Evolutionary conservation across 306 rosid species (phyloP).

Genomic region (Pterocarpus santalinus): DNA sequence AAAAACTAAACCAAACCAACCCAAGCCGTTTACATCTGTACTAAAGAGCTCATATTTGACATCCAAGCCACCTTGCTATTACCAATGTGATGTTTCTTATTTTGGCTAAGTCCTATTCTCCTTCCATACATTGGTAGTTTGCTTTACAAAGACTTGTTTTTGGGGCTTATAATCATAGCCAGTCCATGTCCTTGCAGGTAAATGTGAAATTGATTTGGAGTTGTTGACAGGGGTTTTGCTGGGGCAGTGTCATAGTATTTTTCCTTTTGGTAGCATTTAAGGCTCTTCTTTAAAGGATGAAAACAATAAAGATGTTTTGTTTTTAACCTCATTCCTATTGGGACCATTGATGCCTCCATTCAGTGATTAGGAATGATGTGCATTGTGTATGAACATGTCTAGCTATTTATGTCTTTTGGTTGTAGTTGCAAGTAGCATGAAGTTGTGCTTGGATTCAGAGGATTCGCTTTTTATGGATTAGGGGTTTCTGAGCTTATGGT

Average conservation of each 20-base stretch:
- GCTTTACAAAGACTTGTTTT: conserved; percentile 8
- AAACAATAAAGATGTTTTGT: neutral
- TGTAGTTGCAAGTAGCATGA: neutral
- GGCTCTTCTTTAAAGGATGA: conserved; percentile 13
- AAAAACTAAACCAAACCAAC: too few relatives aligned
- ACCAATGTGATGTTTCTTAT: conserved; percentile 11
- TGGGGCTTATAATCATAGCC: neutral
- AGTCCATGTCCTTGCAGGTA: conserved; percentile 47
- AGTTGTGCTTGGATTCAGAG: too few relatives aligned
- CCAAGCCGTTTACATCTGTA: too few relatives aligned
- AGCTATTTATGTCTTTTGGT: conserved; percentile 15
- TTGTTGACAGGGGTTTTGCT: conserved; percentile 26
- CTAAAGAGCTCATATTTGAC: neutral
- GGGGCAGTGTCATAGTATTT: conserved; percentile 15
- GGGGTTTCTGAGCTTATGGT: too few relatives aligned
- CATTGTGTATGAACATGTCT: conserved; percentile 12
- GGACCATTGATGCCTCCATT: too few relatives aligned
- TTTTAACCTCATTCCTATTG: conserved; percentile 24
- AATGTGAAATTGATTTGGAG: conserved; percentile 27
- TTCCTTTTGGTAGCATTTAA: conserved; percentile 24
- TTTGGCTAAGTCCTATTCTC: conserved; percentile 15
- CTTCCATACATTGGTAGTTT: neutral
- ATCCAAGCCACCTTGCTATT: conserved; percentile 3
- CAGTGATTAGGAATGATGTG: conserved; percentile 26
- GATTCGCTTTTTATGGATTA: too few relatives aligned